These are phyloP conservation scores for Nothophytophthora sp. DNA, from an alignment of 352 stramenopile species.

Conservation along the genomic window DNA sequence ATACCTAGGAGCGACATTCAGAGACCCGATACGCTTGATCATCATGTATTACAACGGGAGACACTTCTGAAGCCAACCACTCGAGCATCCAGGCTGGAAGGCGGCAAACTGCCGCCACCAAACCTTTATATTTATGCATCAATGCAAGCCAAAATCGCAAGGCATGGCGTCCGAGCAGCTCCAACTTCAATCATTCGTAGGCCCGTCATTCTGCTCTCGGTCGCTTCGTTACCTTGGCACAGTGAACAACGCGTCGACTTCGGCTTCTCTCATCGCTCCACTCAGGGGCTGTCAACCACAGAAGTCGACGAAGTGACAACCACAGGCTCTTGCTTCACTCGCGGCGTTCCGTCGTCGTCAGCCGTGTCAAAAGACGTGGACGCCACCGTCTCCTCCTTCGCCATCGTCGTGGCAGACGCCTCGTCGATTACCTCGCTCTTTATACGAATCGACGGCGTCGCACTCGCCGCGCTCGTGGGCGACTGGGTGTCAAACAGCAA, in stretches of 20 bases:
- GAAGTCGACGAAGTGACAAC: slow-evolving; percentile 6
- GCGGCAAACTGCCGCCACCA: slow-evolving; percentile 1
- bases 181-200: slow-evolving; percentile 1
- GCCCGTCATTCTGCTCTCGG: background rate
- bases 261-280: background rate
- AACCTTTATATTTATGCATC: slow-evolving; percentile 21
- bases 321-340: slow-evolving; percentile 34
- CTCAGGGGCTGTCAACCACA: slow-evolving; percentile 2
- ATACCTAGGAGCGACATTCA: too few species aligned
- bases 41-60: too few species aligned
- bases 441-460: slow-evolving; percentile 15
- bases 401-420: slow-evolving; percentile 12
- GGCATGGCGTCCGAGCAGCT: background rate
- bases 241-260: too few species aligned
- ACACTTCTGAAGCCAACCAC: too few species aligned
- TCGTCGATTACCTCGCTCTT: slow-evolving; percentile 40
- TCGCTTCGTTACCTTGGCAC: too few species aligned
- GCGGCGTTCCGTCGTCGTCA: slow-evolving; percentile 10
- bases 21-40: too few species aligned
- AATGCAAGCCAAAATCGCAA: slow-evolving; percentile 21
- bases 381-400: slow-evolving; percentile 2
- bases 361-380: slow-evolving; percentile 7
- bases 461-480: slow-evolving; percentile 15
- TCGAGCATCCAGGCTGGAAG: too few species aligned
- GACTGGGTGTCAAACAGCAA: slow-evolving; percentile 14